Evolutionary conservation across 2,329 filamentous ascomycete genomes (phyloP).

Genomic region (Alternaria conjuncta): DNA sequence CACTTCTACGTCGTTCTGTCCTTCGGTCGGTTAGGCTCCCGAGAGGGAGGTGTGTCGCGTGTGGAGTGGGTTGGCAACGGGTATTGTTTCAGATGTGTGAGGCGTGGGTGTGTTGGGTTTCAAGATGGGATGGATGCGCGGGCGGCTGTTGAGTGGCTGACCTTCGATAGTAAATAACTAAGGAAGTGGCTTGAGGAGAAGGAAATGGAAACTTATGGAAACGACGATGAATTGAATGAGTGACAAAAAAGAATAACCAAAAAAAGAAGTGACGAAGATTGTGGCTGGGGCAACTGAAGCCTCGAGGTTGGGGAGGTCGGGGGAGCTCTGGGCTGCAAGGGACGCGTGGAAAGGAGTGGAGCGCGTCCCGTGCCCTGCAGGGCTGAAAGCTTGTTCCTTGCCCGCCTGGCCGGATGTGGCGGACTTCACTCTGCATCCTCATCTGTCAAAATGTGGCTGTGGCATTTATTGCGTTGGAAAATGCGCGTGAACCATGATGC

Average conservation of each 20-base stretch:
- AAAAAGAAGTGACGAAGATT: constrained; percentile 3
- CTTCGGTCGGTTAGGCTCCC: constrained; percentile 19
- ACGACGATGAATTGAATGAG: neutral
- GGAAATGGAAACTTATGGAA: neutral
- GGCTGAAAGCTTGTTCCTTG: constrained; percentile 13
- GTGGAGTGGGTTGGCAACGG: constrained; percentile 5
- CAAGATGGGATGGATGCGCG: neutral
- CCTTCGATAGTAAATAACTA: neutral
- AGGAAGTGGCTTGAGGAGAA: neutral
- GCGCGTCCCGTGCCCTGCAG: constrained; percentile 7
- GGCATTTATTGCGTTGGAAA: neutral
- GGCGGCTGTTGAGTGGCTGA: neutral
- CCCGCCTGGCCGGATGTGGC: constrained; percentile 4
- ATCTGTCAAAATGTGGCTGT: neutral
- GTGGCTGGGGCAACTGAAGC: constrained; percentile 21
- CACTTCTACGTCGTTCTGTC: constrained; percentile 7
- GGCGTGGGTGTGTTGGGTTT: constrained; percentile 7
- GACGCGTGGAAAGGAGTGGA: constrained; percentile 17
- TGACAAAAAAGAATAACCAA: neutral
- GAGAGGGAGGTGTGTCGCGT: constrained; percentile 28
- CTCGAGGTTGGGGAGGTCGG: constrained; percentile 16
- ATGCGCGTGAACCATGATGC: neutral
- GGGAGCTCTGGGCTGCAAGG: constrained; percentile 22
- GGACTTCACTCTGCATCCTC: constrained; percentile 2
- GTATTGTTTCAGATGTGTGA: constrained; percentile 13